Base-by-base conservation (phyloP, 140 eudicot species). In the Senecio squalidus region DNA sequence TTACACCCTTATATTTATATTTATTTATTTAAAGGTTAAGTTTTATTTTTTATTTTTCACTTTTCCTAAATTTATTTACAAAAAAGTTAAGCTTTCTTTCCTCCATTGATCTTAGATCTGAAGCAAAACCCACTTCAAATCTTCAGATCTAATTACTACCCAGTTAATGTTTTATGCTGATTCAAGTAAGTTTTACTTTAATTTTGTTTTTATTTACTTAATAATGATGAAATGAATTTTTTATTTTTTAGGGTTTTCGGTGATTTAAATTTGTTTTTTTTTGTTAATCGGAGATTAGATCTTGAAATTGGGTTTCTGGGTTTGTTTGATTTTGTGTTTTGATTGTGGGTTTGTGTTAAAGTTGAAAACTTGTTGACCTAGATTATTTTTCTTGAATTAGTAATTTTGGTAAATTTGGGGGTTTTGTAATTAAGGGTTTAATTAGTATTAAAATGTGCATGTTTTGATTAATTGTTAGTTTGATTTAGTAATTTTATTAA, bases 161-260 rank as follows among this genome's bases (percentile, higher is more conserved):
- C 65, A 51, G 58, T 68, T 74, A 41, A 49, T 33, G 23, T 67
- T 15, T 14, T 48, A 68, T 62, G 74, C 73, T 0, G 75, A 64
- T 78, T 77, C 75, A 53, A 62, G 94, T 81, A 75, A 77, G 89
- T 78, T 62, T 59, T 26, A 65, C 64, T 71, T 68, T 23, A 34
- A 18, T 78, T 74, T 63, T 18, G 26, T 61, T 70, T 69, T 69
- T 29, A 7, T 50, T 46, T 25, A 16, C 26, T 55, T 58, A 52
- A 15, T 72, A 39, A 22, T 63, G 58, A 61, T 14, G 22, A n/a
- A 16, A 20, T 54, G 2, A 28, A 27, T 47, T 18, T 64, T 26
- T 17, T 1, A 8, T 17, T 62, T 60, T 64, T 22, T 49, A 53
- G 76, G 89, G 65, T 56, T 78, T 76, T 53, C 16, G 33, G 17